phyloP scores from a whole-genome alignment of 2,329 filamentous ascomycete species.

The Zasmidium cellare region DNA sequence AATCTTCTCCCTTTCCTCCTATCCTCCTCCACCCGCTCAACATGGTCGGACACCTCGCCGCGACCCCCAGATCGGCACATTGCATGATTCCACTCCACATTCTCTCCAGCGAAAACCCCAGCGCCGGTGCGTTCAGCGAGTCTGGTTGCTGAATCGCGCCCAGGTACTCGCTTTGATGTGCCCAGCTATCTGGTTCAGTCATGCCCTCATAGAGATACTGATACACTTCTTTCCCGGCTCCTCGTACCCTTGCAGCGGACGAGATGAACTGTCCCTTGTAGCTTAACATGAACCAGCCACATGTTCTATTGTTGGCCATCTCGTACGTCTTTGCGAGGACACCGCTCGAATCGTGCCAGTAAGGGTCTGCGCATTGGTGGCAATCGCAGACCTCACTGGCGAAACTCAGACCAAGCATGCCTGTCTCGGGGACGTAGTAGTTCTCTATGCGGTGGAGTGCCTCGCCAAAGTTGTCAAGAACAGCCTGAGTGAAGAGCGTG shows the following conservation, averaged over 20 bases:
- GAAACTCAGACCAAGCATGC: conserved; percentile 48
- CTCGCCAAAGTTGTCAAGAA: conserved; percentile 41
- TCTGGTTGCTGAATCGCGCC: conserved; percentile 15
- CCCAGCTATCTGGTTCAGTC: conserved; percentile 31
- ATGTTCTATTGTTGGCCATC: conserved; percentile 24
- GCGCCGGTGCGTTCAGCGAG: conserved; percentile 32
- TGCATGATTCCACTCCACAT: conserved; percentile 40
- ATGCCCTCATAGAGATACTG: conserved; percentile 32
- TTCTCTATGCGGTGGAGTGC: conserved; percentile 39
- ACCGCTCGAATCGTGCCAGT: conserved; percentile 41
- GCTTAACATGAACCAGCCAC: conserved; percentile 36
- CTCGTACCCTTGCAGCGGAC: conserved; percentile 45
- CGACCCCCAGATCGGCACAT: conserved; percentile 29
- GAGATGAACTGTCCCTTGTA: conserved; percentile 52
- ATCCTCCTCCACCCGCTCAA: conserved; percentile 23
- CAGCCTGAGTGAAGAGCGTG: conserved; percentile 51
- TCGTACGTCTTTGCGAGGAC: conserved; percentile 41
- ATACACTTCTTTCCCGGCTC: conserved; percentile 36
- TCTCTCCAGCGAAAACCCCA: conserved; percentile 40
- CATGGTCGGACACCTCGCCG: conserved; percentile 26
- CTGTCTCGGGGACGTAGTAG: conserved; percentile 44
- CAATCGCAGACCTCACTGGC: conserved; percentile 41
- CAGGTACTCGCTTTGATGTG: conserved; percentile 23
- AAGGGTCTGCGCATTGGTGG: conserved; percentile 42
- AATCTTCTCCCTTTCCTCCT: conserved; percentile 16